Base-by-base conservation (phyloP, 176 grass and related monocot genomes). In the Poa pratensis region DNA sequence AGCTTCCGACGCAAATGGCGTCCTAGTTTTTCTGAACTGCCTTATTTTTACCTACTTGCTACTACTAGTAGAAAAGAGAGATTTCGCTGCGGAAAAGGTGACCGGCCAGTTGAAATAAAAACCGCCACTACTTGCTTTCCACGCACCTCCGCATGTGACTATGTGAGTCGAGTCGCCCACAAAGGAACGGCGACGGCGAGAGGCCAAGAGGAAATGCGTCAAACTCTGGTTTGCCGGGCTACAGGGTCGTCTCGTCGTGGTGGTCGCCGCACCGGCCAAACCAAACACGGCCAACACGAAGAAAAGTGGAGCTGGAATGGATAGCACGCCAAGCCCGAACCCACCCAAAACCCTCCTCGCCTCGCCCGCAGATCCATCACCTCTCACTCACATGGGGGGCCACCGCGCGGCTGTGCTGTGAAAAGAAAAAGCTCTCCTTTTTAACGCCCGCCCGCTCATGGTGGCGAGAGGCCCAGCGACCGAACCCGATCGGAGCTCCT, bases 401-500 rank as follows among this genome's bases (percentile, higher is more conserved):
- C 63, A 18, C 16, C 2, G 63, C 10, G 37, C 37, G 68, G 68
- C 37, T 43, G 39, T 49, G 39, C 39, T 42, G 39, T 48, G 13
- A 73, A 46, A 73, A 71, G 9, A 43, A 26, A 48, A 65, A 65
- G 12, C 40, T 26, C 43, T 17, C 45, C 23, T 73, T 73, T 73
- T 73, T 73, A 73, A 73, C 70, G 69, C 22, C 69, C 70, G 69
- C 22, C 69, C 69, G 69, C 40, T 45, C 40, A 42, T 70, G 67
- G 35, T 37, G 37, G 68, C 68, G 39, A 23, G 40, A 46, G 69
- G 69, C 3, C 3, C 40, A 24, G 40, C 15, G 70, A 48, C 42
- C 69, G 13, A 73, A 48, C 40, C 40, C n/a, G 69, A n/a, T 34
- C 16, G 15, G 55, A 13, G 82, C 20, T 67, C 14, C 19, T 19